Base-by-base conservation (phyloP, 305 asterid species). In the Fraxinus baroniana region DNA sequence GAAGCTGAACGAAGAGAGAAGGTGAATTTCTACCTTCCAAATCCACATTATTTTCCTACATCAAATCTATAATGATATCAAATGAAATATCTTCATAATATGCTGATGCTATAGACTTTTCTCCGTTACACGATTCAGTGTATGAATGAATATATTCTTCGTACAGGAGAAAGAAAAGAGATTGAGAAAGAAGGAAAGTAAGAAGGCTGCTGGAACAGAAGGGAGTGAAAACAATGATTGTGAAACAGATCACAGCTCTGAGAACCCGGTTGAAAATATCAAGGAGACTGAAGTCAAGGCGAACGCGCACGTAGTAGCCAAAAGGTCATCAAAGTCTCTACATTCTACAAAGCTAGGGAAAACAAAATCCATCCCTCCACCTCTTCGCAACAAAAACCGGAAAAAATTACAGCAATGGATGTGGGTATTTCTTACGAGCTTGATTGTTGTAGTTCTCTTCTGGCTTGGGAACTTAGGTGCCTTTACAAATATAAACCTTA, bases 1-100 rank as follows among this genome's bases (percentile, higher is more conserved):
- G 95, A 90, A 84, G 92, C 93, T 30, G 95, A 90, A 85, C 91
- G 86, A 78, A 89, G 79, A 84, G 93, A 90, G 82, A 91, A 91
- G 95, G 95, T 91, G 81, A 81, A 33, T 73, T 36, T 73, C 74
- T 76, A 32, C 8, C 15, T 74, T 49, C 49, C 74, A 30, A n/a
- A 30, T 44, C 30, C 41, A 5, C 66, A 22, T 77, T 71, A 35
- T 75, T 76, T 46, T 52, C 28, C 39, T 68, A 68, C 12, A 30
- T 12, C 10, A 5, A 12, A 70, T 13, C 75, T 62, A 20, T 60
- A 55, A 60, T 20, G 71, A 22, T 60, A 2, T 66, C 37, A 64
- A 64, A 64, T 64, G 33, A 64, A 28, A 64, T 36, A 52, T 18
- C 55, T 44, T 66, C 4, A 68, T 3, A 35, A 26, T 30, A 36